Percentiles rank a stretch among this genome's conserved stretches.
These are phyloP conservation scores for Rhodotorula sp. DNA, from an alignment of 1,284 basidiomycete species.

Conservation along the genomic window DNA sequence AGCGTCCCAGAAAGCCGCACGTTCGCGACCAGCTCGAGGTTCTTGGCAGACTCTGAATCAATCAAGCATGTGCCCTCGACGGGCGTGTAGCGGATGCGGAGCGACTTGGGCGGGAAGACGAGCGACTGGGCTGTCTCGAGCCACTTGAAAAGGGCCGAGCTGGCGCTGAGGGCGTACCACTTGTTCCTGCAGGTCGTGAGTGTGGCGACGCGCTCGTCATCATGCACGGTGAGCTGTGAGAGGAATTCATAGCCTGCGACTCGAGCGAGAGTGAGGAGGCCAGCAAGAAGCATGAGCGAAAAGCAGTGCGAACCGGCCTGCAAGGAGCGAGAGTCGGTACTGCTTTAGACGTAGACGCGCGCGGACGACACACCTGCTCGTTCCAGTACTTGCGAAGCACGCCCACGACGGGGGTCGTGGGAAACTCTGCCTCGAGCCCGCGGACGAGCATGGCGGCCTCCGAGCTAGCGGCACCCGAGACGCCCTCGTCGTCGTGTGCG, in stretches of 20 bases:
- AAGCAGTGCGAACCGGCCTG: conserved; percentile 7
- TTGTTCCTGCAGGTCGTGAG: conserved; percentile 24
- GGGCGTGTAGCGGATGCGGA: conserved; percentile 76
- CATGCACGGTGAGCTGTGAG: conserved; percentile 35
- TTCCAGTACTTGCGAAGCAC: conserved; percentile 37
- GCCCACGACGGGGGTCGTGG: conserved; percentile 3
- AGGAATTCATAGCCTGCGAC: conserved; percentile 40
- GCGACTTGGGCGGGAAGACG: conserved; percentile 67
- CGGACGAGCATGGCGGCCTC: conserved; percentile 23
- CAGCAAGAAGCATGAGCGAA: not conserved
- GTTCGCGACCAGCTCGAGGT: conserved; percentile 83
- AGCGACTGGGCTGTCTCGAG: conserved; percentile 67
- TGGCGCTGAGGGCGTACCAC: conserved; percentile 74
- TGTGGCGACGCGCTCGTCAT: conserved; percentile 34
- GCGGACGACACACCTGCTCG: conserved; percentile 22
- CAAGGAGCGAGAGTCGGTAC: not conserved
- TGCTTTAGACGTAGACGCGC: no score
- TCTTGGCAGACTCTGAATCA: conserved; percentile 78
- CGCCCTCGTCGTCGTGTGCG: conserved; percentile 33
- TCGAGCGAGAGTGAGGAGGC: not conserved
- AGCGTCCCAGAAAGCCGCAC: conserved; percentile 52
- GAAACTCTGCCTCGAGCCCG: conserved; percentile 12
- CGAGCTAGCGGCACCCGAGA: not conserved
- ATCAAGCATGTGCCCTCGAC: conserved; percentile 85
- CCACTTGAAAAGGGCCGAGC: conserved; percentile 80